phyloP scores from a whole-genome alignment of 139 green algal genomes.

The Chlorella sp. region DNA sequence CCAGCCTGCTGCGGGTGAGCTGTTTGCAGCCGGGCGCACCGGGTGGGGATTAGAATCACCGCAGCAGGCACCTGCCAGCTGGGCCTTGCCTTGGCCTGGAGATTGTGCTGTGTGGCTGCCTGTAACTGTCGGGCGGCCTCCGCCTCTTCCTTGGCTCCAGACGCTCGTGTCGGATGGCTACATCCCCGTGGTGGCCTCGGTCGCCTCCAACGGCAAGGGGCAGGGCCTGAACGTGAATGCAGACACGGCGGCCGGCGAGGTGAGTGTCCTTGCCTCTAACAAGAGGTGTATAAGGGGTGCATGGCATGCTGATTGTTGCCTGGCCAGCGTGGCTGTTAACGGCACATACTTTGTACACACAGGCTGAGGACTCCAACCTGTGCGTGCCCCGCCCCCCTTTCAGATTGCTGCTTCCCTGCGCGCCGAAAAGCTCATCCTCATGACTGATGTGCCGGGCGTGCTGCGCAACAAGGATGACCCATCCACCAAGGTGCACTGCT shows the following conservation, averaged over 20 bases:
- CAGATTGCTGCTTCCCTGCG: constrained; percentile 91
- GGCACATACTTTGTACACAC: no score
- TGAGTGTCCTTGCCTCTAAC: constrained; percentile 34
- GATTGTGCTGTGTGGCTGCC: neutral
- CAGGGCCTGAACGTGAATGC: constrained; percentile 99
- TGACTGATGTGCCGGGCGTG: constrained; percentile 97
- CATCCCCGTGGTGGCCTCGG: constrained; percentile 97
- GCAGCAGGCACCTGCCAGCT: neutral
- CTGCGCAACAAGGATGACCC: constrained; percentile 92
- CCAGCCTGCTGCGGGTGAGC: constrained; percentile 39
- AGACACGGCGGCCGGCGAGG: constrained; percentile 97
- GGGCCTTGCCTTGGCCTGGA: neutral
- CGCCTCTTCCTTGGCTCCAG: constrained; percentile 1
- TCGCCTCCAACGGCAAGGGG: constrained; percentile 84
- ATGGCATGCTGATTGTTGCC: no score
- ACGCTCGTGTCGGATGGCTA: constrained; percentile 80
- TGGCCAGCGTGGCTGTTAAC: no score
- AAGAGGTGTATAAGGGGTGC: no score
- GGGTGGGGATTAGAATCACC: neutral
- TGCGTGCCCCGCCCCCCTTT: neutral
- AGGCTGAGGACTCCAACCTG: neutral
- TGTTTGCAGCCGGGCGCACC: neutral
- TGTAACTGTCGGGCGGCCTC: neutral
- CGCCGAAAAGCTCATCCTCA: constrained; percentile 99
- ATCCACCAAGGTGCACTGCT: constrained; percentile 61